Conservation (phyloP, 2,329 filamentous ascomycete species). For the Calonectria pauciramosa region DNA sequence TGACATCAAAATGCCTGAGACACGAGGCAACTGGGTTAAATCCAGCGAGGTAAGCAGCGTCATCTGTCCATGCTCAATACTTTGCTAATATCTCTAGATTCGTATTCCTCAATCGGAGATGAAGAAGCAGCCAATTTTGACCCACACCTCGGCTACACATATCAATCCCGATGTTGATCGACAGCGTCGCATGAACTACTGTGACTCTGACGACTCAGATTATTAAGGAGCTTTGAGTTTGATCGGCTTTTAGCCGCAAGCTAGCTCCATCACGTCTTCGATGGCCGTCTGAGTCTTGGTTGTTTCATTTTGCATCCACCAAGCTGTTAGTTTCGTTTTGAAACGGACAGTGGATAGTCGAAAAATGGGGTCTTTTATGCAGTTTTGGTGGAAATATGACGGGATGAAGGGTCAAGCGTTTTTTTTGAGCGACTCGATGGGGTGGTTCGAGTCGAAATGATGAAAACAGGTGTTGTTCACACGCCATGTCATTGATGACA, state of each 20-base stretch:
- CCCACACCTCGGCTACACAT: slow-evolving; percentile 21
- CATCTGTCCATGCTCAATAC: not conserved
- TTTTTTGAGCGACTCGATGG: not conserved
- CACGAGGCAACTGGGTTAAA: slow-evolving; percentile 43
- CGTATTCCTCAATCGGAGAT: slow-evolving; percentile 37
- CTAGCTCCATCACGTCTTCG: not conserved
- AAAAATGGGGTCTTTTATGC: not conserved
- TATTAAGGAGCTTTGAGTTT: slow-evolving; percentile 20
- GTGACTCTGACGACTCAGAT: slow-evolving; percentile 41
- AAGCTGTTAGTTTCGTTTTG: not conserved
- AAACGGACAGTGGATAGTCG: not conserved
- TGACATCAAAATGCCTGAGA: not conserved
- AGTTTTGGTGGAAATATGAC: not conserved
- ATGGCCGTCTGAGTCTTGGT: not conserved
- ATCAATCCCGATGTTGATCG: slow-evolving; percentile 33
- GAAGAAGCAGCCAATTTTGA: slow-evolving; percentile 29
- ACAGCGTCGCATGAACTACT: slow-evolving; percentile 37
- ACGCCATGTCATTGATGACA: not conserved
- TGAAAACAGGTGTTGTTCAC: not conserved
- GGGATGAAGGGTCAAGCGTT: not conserved
- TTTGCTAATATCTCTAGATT: slow-evolving; percentile 18
- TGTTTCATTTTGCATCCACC: not conserved
- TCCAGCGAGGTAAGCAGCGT: slow-evolving; percentile 33
- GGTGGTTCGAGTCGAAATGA: not conserved
- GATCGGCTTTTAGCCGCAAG: not conserved